Base-by-base conservation (phyloP, 208 protist genomes). In the Leishmania tropica region DNA sequence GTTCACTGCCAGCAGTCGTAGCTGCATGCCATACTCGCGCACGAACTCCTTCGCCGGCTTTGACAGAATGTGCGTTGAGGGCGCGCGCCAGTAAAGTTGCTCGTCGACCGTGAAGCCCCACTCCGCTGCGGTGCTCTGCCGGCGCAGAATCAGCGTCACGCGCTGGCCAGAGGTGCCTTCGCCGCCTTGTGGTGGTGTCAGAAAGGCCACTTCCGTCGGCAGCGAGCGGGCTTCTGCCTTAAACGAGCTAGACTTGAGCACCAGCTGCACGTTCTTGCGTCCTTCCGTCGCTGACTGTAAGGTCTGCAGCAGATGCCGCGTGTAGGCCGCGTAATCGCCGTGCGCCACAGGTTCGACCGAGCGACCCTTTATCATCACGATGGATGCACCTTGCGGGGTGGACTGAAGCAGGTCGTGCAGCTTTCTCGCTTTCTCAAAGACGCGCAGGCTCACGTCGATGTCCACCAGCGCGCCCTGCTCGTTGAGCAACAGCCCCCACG, bases 401-500 rank as follows among this genome's bases (percentile, higher is more conserved):
- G 85, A 83, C 19, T 87, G 81, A 8, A 92, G 86, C 24, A 93
- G 82, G 28, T 85, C 86, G 76, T 95, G 89, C 48, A 95, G 67
- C 80, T 89, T 76, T 45, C 85, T 83, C 13, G 88, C 90, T 51
- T 84, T 81, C 8, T 83, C 70, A 47, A 84, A 86, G 19, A 87
- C 79, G 28, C 93, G 93, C 77, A 96, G 78, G 21, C 85, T 80
- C 28, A 90, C 81, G 74, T 96, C 93, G 45, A 96, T 81, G 71
- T 90, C 91, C 19, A 96, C 86, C 51, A 96, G 75, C 2, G 77
- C 73, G 31, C 86, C 89, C 56, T 84, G 83, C 68, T 93, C 89
- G 82, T 93, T 96, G 76, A 96, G 89, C 70, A 96, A 80, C 48
- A 96, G 79, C 6, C 93, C 93, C 90, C 88, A 94, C 35, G 93